These are phyloP conservation scores for Curvularia verruculosa DNA, from an alignment of 2,329 filamentous ascomycete genomes.

Conservation along the genomic window DNA sequence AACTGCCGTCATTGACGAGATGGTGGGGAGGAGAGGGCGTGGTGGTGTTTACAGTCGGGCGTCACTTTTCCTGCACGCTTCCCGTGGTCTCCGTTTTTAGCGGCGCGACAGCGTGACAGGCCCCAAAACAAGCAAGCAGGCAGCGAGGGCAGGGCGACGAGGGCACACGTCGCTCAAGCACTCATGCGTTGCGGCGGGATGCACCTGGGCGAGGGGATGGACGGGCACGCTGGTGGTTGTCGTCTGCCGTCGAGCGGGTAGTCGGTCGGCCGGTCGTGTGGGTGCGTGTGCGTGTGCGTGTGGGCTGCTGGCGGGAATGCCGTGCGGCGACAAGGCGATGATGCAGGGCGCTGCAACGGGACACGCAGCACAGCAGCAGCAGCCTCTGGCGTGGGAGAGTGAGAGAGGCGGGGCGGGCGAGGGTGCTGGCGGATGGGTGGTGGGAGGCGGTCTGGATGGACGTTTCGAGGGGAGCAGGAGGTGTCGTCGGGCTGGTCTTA, in stretches of 20 bases:
- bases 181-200: constrained; percentile 34
- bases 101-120: constrained; percentile 39
- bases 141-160: constrained; percentile 3
- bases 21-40: constrained; percentile 28
- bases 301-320: constrained; percentile 44
- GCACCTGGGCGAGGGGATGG: constrained; percentile 14
- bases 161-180: constrained; percentile 29
- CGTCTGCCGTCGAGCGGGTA: constrained; percentile 1
- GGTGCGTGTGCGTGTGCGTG: constrained; percentile 26
- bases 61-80: constrained; percentile 34
- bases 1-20: constrained; percentile 66
- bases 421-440: constrained; percentile 28
- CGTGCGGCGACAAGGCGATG: constrained; percentile 40
- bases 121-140: constrained; percentile 24
- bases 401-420: constrained; percentile 21
- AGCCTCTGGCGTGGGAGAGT: constrained; percentile 16
- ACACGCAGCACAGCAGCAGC: constrained; percentile 17
- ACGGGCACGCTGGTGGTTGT: constrained; percentile 2
- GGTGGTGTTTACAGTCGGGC: constrained; percentile 24
- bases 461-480: constrained; percentile 33
- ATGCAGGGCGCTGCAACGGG: constrained; percentile 24
- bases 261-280: constrained; percentile 18
- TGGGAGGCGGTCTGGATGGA: constrained; percentile 29
- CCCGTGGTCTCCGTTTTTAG: constrained; percentile 38
- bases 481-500: constrained; percentile 34